These are phyloP conservation scores for Panellus pusillus DNA, from an alignment of 768 basidiomycete genomes.

Conservation along the genomic window DNA sequence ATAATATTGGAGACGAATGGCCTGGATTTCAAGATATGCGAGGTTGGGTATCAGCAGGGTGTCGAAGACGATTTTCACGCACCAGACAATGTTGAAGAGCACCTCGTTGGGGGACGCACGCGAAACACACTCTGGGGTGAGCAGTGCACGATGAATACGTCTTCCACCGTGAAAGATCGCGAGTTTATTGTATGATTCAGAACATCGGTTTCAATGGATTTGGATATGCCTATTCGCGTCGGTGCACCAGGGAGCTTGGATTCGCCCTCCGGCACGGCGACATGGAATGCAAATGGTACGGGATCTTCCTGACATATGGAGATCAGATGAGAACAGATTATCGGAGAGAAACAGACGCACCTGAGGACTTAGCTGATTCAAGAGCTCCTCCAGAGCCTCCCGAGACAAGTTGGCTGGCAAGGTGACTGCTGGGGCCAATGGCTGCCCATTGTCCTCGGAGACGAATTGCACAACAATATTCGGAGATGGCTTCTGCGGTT, in stretches of 20 bases:
- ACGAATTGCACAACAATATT: conserved; percentile 91
- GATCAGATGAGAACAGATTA: conserved; percentile 14
- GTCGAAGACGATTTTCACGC: conserved; percentile 19
- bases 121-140: conserved; percentile 95
- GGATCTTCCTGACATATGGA: conserved; percentile 66
- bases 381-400: conserved; percentile 82
- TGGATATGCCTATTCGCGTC: conserved; percentile 79
- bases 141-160: conserved; percentile 84
- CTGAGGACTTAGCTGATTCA: conserved; percentile 81
- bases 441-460: conserved; percentile 78
- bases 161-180: conserved; percentile 77
- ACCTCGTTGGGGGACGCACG: conserved; percentile 90
- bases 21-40: conserved; percentile 43
- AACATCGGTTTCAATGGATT: conserved; percentile 81
- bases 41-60: too few species aligned
- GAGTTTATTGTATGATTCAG: conserved; percentile 61
- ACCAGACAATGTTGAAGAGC: conserved; percentile 90
- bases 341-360: conserved; percentile 40
- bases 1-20: conserved; percentile 90
- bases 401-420: conserved; percentile 84
- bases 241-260: conserved; percentile 52
- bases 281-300: conserved; percentile 89
- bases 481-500: conserved; percentile 48
- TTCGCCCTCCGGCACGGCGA: conserved; percentile 63
- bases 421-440: conserved; percentile 85